Evolutionary conservation across 73 alveolate species (phyloP), one percentile per base, ranked within the genome.

Genomic region (Urostyla sp.): DNA sequence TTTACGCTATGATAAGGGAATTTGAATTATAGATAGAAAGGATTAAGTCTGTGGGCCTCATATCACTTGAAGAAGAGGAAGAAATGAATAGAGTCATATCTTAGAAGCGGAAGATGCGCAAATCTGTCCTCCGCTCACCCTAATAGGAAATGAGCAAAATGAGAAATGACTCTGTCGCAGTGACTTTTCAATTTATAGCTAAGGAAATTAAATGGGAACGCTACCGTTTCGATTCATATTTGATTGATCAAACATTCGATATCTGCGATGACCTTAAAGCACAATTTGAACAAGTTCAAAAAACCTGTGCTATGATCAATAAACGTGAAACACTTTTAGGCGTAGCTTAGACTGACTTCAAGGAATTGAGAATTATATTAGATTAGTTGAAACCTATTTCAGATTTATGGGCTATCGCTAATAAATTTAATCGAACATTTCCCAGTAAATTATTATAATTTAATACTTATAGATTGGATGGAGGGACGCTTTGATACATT

Each of bases 301-400:
- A 36, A 28, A 34, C 44, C 1, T 59, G 81, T n/a, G 80, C 80
- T 21, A 26, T 56, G 21, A 77, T 77, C 13, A 77, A 77, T 45
- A 57, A 60, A 59, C 24, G 89, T n/a, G 89, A 77, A 36, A 37
- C 76, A 6, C 34, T 77, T 0, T 73, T 77, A 4, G 80, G 80
- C 0, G 81, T 77, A 6, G 60, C 2, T 8, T 2, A 55, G 21
- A 77, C 89, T 24, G 59, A 50, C 6, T 77, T 77, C 59, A 44
- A 60, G 11, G 58, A 50, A 27, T 50, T 77, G 21, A 36, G 59
- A 28, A 38, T 59, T 0, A 27, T 77, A 21, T 18, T 15, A 27
- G 89, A 57, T 34, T 80, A 77, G 31, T 18, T 77, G 0, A 57
- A 60, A 20, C 89, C 89, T 2, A 7, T 77, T 1, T 48, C 20